A percentile compares a stretch with the other conserved stretches of the same genome.
Evolutionary conservation across 164 flowering plant genomes (phyloP).

Genomic region (Annona cherimola): DNA sequence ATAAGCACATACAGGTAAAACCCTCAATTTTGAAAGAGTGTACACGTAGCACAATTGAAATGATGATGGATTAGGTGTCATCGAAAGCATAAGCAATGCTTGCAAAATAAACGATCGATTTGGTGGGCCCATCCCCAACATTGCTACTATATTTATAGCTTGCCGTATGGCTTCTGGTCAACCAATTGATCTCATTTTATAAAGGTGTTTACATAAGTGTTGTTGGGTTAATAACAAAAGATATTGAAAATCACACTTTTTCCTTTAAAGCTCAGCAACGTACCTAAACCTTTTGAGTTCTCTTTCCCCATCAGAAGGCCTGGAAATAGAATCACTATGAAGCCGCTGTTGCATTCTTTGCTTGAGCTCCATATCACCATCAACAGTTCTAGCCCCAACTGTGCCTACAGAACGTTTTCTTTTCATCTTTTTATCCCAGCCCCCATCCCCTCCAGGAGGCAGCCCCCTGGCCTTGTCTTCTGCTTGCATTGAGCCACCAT

Average conservation of each 20-base stretch:
- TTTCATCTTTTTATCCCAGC: slow-evolving; percentile 89
- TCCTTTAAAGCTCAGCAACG: not conserved
- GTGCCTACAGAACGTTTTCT: slow-evolving; percentile 75
- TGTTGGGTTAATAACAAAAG: not conserved
- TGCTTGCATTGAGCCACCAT: slow-evolving; percentile 40
- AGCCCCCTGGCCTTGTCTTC: slow-evolving; percentile 76
- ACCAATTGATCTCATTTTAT: not conserved
- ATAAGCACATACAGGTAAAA: not conserved
- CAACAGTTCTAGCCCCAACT: slow-evolving; percentile 40
- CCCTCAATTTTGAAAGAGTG: no score
- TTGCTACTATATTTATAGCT: not conserved
- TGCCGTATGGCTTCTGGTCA: not conserved
- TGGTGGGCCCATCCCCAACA: not conserved
- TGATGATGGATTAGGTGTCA: no score
- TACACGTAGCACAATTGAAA: no score
- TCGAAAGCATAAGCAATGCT: not conserved
- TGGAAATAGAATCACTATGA: slow-evolving; percentile 43
- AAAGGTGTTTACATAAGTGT: not conserved
- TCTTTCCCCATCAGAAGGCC: slow-evolving; percentile 43
- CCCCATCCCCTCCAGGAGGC: slow-evolving; percentile 78
- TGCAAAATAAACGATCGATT: not conserved
- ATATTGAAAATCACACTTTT: not conserved
- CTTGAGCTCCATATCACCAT: slow-evolving; percentile 55
- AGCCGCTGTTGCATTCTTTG: slow-evolving; percentile 44
- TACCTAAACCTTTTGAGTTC: not conserved